phyloP scores from a whole-genome alignment of 225 moss, liverwort and hornwort species.

The Pseudisothecium myosuroides region DNA sequence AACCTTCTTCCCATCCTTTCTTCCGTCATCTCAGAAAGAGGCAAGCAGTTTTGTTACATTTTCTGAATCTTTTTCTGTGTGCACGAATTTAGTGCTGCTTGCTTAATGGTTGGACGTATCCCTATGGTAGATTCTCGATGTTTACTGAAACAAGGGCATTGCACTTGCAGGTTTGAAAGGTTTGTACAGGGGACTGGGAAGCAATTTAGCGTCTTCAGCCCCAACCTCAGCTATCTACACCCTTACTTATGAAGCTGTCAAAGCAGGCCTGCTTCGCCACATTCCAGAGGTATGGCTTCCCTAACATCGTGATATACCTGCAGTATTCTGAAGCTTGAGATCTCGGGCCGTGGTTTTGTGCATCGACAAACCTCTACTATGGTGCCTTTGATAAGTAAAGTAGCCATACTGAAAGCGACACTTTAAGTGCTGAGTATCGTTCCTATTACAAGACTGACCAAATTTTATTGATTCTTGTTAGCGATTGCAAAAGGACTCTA shows the following conservation, averaged over 20 bases:
- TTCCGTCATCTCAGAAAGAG: slow-evolving; percentile 44
- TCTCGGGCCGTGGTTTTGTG: background rate
- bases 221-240: slow-evolving; percentile 54
- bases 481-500: background rate
- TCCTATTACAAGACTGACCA: background rate
- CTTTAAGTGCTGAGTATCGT: background rate
- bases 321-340: background rate
- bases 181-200: slow-evolving; percentile 51
- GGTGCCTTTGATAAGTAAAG: background rate
- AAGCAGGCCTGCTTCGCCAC: slow-evolving; percentile 40
- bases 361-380: background rate
- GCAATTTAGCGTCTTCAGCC: slow-evolving; percentile 48
- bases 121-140: background rate
- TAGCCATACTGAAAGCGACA: background rate
- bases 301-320: background rate
- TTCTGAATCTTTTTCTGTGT: background rate
- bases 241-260: slow-evolving; percentile 53
- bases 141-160: background rate
- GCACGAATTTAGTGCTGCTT: background rate
- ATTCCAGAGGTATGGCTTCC: slow-evolving; percentile 24
- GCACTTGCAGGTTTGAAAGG: slow-evolving; percentile 41
- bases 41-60: background rate
- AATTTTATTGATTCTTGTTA: background rate
- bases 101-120: background rate
- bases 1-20: slow-evolving; percentile 45